Evolutionary conservation across 1,139 yeast genomes (phyloP), one percentile per base, ranked within the genome.

Genomic region (Pichia sp.): DNA sequence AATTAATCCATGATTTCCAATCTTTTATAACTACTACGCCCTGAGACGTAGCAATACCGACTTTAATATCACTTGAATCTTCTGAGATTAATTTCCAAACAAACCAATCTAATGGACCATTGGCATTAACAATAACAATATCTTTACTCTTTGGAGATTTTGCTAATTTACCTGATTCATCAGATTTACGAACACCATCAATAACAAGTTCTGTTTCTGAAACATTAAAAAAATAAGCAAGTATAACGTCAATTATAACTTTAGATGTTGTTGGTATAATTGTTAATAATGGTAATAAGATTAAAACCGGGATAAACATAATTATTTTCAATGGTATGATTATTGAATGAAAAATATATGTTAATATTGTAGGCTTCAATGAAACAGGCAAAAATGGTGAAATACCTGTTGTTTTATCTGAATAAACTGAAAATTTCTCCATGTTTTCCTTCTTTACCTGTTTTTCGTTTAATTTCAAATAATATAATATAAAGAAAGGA

Each of bases 351-450:
- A 45, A 41, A 3, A 49, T 12, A 20, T 43, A 42, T 1, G 47
- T 43, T 2, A 37, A 27, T 2, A 46, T 22, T 1, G 51, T 46
- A 11, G 49, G 50, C 4, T 26, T 25, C n/a, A 41, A 12, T 3
- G 55, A 63, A 5, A 55, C 60, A 0, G 89, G 87, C 67, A 80
- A 69, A 52, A 83, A 84, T 3, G 94, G 94, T 1, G 87, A 77
- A 20, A 83, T 81, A n/a, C 94, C 94, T 3, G 92, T 83, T 3
- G 87, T 87, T 54, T 78, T 82, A 57, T 84, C 94, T 61, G 90
- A 74, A 78, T 82, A 84, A 49, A 72, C 71, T 33, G 87, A 78
- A 63, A 76, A 83, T 64, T 82, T 82, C 62, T 83, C 94, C 94
- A 83, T 82, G 12, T 12, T 11, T n/a, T n/a, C n/a, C n/a, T n/a